Evolutionary conservation across 2,329 filamentous ascomycete species (phyloP), one percentile per base, ranked within the genome.

Genomic region (Tolypocladium tropicale): DNA sequence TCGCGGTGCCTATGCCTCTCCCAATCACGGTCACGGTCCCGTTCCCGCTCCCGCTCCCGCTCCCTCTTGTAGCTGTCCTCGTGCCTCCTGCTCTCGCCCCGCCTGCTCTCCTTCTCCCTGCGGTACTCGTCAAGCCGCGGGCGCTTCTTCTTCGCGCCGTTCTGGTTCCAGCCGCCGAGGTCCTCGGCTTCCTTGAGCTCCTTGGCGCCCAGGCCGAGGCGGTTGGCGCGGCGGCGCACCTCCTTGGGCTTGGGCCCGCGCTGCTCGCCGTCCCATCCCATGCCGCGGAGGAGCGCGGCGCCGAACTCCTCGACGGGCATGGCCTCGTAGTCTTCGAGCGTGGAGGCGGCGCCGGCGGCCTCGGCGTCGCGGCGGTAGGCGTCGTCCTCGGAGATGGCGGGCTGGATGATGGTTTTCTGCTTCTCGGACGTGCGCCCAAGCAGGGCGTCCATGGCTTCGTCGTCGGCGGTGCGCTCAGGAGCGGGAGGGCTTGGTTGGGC

Each of bases 301-400:
- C 94, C 94, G 62, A 97, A 99, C 64, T 96, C 91, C 63, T 96
- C 93, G 18, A 97, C 90, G 0, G 94, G 93, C 59, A 96, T 87
- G 14, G 87, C 85, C 57, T 88, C 86, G 72, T 97, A 97, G 65
- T 94, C 90, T 36, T 89, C 88, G 21, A 95, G 75, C 0, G 85
- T 89, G 4, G 90, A 86, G 33, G 83, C 78, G 25, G 90, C 88
- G 1, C 90, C 91, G 1, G 90, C 86, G 30, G 81, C 75, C 14
- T 81, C 77, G 33, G 92, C 80, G 67, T 93, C 89, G 30, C 82
- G 79, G 34, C 78, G 77, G 65, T 90, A 92, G 3, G 84, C 84
- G 57, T 88, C 85, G 60, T 81, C 76, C 61, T 89, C 86, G n/a
- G 78, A 78, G 23, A 54, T 23, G 9, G 52, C 56, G 16, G 78